These are phyloP conservation scores for Aegilops speltoides DNA, from an alignment of 176 grass and related monocot genomes.

Conservation along the genomic window DNA sequence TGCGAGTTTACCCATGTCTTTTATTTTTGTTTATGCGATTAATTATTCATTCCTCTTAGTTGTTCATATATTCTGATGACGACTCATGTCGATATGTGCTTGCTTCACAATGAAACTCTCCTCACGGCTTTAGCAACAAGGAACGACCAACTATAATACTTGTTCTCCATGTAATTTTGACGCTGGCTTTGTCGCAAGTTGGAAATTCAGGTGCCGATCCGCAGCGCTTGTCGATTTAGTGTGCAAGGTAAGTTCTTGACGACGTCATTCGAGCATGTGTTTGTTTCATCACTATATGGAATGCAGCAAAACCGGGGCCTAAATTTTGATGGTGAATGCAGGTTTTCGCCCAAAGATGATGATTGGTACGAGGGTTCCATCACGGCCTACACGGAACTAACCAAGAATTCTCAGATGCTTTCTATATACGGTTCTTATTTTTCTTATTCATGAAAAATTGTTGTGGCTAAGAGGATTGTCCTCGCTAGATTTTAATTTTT, in stretches of 20 bases:
- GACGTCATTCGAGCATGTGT: neutral
- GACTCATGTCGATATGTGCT: too few relatives aligned
- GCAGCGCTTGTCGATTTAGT: too few relatives aligned
- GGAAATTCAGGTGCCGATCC: too few relatives aligned
- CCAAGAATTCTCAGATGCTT: too few relatives aligned
- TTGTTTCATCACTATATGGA: neutral
- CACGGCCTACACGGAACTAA: conserved; percentile 36
- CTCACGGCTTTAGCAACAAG: neutral
- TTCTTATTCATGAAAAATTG: too few relatives aligned
- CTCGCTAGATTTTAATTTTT: too few relatives aligned
- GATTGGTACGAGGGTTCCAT: conserved; percentile 96
- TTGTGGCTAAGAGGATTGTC: too few relatives aligned
- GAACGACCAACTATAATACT: neutral
- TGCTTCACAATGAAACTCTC: neutral
- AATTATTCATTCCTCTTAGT: too few relatives aligned
- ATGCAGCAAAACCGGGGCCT: neutral
- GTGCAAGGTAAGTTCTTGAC: conserved; percentile 4
- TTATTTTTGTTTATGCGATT: too few relatives aligned
- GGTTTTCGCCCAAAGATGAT: conserved; percentile 89
- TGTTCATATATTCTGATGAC: too few relatives aligned
- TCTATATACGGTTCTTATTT: too few relatives aligned
- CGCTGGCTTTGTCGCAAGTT: neutral
- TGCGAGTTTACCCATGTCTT: too few relatives aligned
- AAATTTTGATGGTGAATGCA: conserved; percentile 32
- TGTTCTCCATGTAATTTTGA: neutral